Percentiles rank a stretch among this genome's conserved stretches.
Evolutionary conservation across 2,329 filamentous ascomycete genomes (phyloP).

Genomic region (Grosmannia huntii): DNA sequence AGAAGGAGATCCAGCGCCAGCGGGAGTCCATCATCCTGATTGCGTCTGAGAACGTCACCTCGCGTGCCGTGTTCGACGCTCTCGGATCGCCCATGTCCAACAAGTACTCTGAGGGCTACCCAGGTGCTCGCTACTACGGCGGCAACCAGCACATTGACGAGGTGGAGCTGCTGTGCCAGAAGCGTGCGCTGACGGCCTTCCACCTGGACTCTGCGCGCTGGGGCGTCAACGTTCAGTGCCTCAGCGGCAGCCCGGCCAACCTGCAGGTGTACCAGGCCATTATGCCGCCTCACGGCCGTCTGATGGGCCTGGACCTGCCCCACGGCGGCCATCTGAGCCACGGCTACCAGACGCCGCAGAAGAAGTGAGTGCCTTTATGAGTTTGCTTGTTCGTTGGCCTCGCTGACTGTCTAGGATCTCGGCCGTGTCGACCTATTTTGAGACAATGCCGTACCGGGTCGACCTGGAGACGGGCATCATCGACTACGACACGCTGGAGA

Average conservation of each 20-base stretch:
- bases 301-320: conserved; percentile 93
- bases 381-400: background rate
- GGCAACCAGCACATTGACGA: conserved; percentile 98
- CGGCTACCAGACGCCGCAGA: conserved; percentile 90
- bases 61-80: conserved; percentile 93
- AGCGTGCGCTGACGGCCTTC: conserved; percentile 85
- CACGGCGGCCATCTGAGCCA: conserved; percentile 92
- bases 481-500: conserved; percentile 87
- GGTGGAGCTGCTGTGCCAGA: conserved; percentile 91
- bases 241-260: conserved; percentile 90
- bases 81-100: conserved; percentile 92
- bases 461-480: conserved; percentile 86
- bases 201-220: conserved; percentile 76
- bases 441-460: conserved; percentile 94
- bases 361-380: conserved; percentile 49
- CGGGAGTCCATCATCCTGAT: conserved; percentile 98
- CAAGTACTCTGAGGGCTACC: conserved; percentile 99
- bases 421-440: conserved; percentile 95
- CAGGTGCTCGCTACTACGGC: conserved; percentile 96
- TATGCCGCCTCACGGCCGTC: conserved; percentile 85
- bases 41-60: conserved; percentile 98
- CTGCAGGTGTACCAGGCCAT: conserved; percentile 96
- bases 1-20: conserved; percentile 91
- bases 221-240: conserved; percentile 97
- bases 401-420: conserved; percentile 55